phyloP scores from a whole-genome alignment of 768 basidiomycete genomes.

The Naganishia vishniacii region DNA sequence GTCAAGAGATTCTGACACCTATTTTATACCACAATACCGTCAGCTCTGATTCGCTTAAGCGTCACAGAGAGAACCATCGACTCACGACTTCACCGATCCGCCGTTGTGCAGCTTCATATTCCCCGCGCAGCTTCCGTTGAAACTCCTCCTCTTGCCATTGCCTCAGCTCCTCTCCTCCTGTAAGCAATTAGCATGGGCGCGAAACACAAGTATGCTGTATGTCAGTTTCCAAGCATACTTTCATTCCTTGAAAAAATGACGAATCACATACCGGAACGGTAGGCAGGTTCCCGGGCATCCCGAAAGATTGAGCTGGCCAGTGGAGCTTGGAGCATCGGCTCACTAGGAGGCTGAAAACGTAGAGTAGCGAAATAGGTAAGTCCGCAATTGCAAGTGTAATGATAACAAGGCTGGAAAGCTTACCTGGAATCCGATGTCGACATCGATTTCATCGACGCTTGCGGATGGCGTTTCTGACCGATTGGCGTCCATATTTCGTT shows the following conservation, averaged over 20 bases:
- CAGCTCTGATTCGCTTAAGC: neutral
- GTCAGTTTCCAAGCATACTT: neutral
- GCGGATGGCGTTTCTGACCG: constrained; percentile 14
- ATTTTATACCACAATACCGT: neutral
- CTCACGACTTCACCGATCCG: constrained; percentile 63
- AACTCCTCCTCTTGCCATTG: constrained; percentile 74
- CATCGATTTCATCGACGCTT: constrained; percentile 25
- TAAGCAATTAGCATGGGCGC: neutral
- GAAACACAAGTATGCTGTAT: neutral
- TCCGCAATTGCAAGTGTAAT: neutral
- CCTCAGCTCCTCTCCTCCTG: constrained; percentile 53
- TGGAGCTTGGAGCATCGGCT: constrained; percentile 21
- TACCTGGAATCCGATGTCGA: constrained; percentile 28
- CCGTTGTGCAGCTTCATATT: constrained; percentile 67
- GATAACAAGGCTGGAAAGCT: neutral
- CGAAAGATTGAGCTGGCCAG: constrained; percentile 27
- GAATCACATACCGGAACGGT: constrained; percentile 24
- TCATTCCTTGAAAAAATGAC: neutral
- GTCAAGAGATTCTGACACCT: constrained; percentile 67
- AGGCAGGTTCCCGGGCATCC: constrained; percentile 26
- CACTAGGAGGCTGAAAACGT: neutral
- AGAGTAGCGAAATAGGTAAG: neutral
- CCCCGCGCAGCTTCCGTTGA: constrained; percentile 62
- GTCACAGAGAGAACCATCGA: constrained; percentile 16
- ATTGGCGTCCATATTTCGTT: constrained; percentile 26